Conservation (phyloP, 1,284 basidiomycete genomes). For the Marasmius sp. region DNA sequence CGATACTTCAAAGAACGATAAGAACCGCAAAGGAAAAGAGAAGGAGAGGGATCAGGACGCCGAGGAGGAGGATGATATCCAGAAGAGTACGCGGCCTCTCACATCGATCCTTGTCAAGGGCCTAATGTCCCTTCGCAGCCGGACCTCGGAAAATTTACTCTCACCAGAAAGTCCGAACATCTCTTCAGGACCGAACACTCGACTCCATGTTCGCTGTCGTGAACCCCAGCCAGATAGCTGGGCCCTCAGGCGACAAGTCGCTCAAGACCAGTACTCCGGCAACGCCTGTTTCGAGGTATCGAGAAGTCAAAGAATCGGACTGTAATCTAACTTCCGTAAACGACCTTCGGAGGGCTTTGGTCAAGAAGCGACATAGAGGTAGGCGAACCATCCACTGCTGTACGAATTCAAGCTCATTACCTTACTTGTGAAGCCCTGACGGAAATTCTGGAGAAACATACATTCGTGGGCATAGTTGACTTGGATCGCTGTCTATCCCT, state of each 20-base stretch:
- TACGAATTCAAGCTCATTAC: not conserved
- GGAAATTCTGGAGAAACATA: constrained; percentile 85
- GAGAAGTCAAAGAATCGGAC: constrained; percentile 74
- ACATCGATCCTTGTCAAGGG: not conserved
- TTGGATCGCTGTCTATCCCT: constrained; percentile 72
- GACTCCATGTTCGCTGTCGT: constrained; percentile 87
- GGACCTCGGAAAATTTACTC: constrained; percentile 51
- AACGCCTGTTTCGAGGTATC: constrained; percentile 27
- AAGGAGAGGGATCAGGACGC: constrained; percentile 33
- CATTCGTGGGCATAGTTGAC: constrained; percentile 93
- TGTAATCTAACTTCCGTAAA: constrained; percentile 83
- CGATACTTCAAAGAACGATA: constrained; percentile 26
- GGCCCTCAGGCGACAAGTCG: constrained; percentile 16
- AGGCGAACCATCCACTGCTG: constrained; percentile 25
- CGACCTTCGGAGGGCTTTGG: constrained; percentile 61
- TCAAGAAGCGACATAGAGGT: constrained; percentile 72
- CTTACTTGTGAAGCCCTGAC: constrained; percentile 59
- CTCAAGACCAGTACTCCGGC: not conserved
- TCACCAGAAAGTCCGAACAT: constrained; percentile 92
- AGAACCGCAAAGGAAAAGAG: constrained; percentile 45
- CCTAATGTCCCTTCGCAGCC: constrained; percentile 3
- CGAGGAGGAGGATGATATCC: constrained; percentile 32
- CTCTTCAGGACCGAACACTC: constrained; percentile 83
- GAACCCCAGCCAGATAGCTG: constrained; percentile 45
- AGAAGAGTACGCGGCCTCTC: not conserved